phyloP scores from a whole-genome alignment of 768 basidiomycete genomes.

The Leccinum obscurum region DNA sequence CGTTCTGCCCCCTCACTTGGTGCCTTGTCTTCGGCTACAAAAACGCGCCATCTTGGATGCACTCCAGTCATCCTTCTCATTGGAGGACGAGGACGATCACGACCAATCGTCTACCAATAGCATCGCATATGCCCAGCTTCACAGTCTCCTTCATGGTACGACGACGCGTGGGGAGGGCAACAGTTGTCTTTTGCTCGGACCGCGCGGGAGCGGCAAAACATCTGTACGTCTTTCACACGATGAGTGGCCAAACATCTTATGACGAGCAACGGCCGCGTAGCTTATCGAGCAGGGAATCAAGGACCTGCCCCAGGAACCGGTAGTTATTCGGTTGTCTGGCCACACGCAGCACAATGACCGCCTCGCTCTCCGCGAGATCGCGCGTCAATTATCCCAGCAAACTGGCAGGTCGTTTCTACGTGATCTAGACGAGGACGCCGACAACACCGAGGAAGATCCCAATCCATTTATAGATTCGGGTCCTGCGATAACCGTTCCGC shows the following conservation, averaged over 20 bases:
- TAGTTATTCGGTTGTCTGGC: constrained; percentile 82
- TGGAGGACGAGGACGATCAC: constrained; percentile 33
- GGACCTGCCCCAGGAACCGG: constrained; percentile 49
- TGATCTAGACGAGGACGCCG: constrained; percentile 30
- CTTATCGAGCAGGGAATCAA: constrained; percentile 59
- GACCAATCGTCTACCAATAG: constrained; percentile 46
- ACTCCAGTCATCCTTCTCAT: constrained; percentile 36
- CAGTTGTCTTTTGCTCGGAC: constrained; percentile 85
- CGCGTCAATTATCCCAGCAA: constrained; percentile 76
- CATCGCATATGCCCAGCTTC: constrained; percentile 56
- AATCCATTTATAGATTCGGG: constrained; percentile 51
- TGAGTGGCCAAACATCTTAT: constrained; percentile 2
- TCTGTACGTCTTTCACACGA: constrained; percentile 41
- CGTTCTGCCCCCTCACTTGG: constrained; percentile 42
- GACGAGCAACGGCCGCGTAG: constrained; percentile 35
- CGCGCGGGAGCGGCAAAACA: constrained; percentile 85
- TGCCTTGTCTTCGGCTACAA: constrained; percentile 51
- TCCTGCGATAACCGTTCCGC: constrained; percentile 46
- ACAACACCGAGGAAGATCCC: constrained; percentile 40
- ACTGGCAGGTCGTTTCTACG: constrained; percentile 61
- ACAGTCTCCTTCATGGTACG: constrained; percentile 69
- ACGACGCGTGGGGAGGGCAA: constrained; percentile 86
- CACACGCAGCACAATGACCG: constrained; percentile 84
- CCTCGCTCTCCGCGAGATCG: constrained; percentile 90
- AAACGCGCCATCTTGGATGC: constrained; percentile 55